A percentile compares a stretch with the other conserved stretches of the same genome.
Conservation (phyloP, 2,329 filamentous ascomycete species). For the Calonectria crousiana region DNA sequence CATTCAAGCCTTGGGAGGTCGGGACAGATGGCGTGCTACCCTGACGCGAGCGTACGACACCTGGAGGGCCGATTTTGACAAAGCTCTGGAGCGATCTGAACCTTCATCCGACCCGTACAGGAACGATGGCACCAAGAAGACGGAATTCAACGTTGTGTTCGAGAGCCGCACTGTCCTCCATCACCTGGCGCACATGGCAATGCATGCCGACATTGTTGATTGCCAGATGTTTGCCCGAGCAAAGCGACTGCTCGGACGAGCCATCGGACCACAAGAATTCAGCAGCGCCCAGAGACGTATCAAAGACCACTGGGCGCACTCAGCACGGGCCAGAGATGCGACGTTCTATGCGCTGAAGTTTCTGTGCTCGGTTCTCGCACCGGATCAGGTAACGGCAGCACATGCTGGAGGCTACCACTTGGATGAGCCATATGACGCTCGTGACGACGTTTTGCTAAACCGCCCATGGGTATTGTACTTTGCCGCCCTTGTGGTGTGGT, state of each 20-base stretch:
- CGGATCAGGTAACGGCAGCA: constrained; percentile 54
- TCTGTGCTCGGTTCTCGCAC: constrained; percentile 83
- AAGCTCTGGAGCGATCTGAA: constrained; percentile 75
- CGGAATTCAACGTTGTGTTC: constrained; percentile 75
- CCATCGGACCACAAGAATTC: constrained; percentile 86
- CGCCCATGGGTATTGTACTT: constrained; percentile 97
- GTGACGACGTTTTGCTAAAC: constrained; percentile 91
- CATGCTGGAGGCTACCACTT: constrained; percentile 55
- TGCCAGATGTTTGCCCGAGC: constrained; percentile 96
- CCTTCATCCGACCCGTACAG: constrained; percentile 65
- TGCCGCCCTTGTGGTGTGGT: constrained; percentile 92
- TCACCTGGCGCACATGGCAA: constrained; percentile 96
- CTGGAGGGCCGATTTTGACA: constrained; percentile 94
- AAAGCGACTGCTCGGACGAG: constrained; percentile 84
- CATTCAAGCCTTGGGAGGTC: constrained; percentile 82
- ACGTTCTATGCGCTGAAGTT: constrained; percentile 94
- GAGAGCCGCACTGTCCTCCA: constrained; percentile 92
- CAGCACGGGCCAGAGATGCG: constrained; percentile 88
- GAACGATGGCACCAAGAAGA: constrained; percentile 70
- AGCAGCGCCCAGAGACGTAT: constrained; percentile 84
- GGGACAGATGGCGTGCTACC: constrained; percentile 90
- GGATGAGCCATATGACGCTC: constrained; percentile 77
- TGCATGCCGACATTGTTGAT: constrained; percentile 97
- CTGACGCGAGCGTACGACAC: constrained; percentile 91
- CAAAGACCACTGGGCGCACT: constrained; percentile 90